Conservation (phyloP, 2,329 filamentous ascomycete genomes). For the Fusarium lateritium region DNA sequence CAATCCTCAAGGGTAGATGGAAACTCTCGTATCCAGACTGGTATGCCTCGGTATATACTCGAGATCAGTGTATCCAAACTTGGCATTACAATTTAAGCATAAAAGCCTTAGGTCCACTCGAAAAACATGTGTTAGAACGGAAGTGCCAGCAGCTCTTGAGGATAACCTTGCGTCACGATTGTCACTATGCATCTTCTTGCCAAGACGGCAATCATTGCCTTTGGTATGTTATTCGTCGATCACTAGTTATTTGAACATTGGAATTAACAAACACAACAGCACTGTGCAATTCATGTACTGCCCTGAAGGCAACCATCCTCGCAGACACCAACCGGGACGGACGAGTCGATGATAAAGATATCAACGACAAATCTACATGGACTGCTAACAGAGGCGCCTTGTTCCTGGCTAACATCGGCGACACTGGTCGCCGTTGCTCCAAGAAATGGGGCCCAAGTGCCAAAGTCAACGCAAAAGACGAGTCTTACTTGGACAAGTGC, state of each 20-base stretch:
- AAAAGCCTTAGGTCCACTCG: too few relatives aligned
- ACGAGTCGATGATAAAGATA: slow-evolving; percentile 47
- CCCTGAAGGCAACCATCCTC: slow-evolving; percentile 39
- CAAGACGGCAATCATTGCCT: slow-evolving; percentile 4
- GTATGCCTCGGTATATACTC: too few relatives aligned
- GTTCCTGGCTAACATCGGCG: slow-evolving; percentile 57
- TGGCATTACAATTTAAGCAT: too few relatives aligned
- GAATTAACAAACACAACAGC: slow-evolving; percentile 3
- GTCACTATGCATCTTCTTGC: slow-evolving; percentile 17
- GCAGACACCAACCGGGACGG: slow-evolving; percentile 59
- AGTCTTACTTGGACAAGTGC: slow-evolving; percentile 50
- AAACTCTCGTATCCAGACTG: too few relatives aligned
- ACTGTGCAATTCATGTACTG: slow-evolving; percentile 16
- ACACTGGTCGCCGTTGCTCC: slow-evolving; percentile 52
- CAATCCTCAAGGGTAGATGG: too few relatives aligned
- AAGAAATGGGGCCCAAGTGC: slow-evolving; percentile 19
- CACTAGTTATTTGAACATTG: rapidly evolving
- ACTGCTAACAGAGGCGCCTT: slow-evolving; percentile 50
- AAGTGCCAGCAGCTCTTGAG: too few relatives aligned
- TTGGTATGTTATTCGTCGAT: slow-evolving; percentile 7
- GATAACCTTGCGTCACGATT: too few relatives aligned
- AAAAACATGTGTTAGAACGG: too few relatives aligned
- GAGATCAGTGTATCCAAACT: too few relatives aligned
- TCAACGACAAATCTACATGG: slow-evolving; percentile 45
- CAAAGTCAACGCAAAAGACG: slow-evolving; percentile 14